These are phyloP conservation scores for Sporothrix humicola DNA, from an alignment of 2,329 filamentous ascomycete genomes.

Conservation along the genomic window DNA sequence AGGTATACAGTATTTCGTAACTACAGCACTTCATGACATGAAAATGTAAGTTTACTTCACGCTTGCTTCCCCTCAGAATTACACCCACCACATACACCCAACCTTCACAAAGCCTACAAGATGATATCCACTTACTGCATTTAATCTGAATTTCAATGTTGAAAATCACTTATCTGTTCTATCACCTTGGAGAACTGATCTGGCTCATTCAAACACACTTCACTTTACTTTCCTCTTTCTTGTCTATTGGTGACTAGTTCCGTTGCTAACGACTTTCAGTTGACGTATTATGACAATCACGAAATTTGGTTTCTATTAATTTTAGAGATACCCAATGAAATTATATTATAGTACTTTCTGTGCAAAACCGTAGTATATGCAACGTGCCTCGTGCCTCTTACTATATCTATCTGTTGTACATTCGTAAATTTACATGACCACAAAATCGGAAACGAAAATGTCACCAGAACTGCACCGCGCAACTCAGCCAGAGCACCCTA, in stretches of 20 bases:
- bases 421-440: background rate
- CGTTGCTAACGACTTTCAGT: background rate
- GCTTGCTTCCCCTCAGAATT: background rate
- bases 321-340: constrained; percentile 1
- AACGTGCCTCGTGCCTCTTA: background rate
- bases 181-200: constrained; percentile 69
- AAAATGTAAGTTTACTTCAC: background rate
- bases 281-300: background rate
- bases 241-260: background rate
- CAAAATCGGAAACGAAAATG: no score
- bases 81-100: background rate
- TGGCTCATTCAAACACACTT: constrained; percentile 39
- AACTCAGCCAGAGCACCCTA: constrained; percentile 39
- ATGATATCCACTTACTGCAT: constrained; percentile 57
- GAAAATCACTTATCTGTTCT: constrained; percentile 49
- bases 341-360: no score
- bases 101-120: constrained; percentile 39
- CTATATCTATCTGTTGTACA: constrained; percentile 15
- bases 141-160: constrained; percentile 61
- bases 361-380: background rate
- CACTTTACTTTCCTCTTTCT: constrained; percentile 34
- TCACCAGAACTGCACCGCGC: background rate
- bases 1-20: constrained; percentile 27
- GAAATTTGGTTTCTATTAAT: background rate
- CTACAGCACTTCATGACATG: background rate